phyloP scores from a whole-genome alignment of 2,329 filamentous ascomycete species.

The Teratosphaeria viscida region DNA sequence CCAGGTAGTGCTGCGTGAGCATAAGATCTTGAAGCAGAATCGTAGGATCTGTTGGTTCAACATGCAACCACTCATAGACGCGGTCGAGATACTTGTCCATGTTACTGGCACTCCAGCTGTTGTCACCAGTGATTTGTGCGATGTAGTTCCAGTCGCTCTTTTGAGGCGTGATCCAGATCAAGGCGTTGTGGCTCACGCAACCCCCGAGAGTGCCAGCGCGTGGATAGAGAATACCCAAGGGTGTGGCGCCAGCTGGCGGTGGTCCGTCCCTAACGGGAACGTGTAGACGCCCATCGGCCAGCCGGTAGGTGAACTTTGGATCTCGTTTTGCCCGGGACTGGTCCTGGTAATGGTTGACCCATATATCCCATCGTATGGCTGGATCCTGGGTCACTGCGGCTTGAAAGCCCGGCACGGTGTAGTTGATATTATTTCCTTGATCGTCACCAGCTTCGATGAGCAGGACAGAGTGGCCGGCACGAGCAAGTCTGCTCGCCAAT shows the following conservation, averaged over 20 bases:
- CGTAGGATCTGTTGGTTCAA: conserved; percentile 11
- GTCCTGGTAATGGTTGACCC: conserved; percentile 49
- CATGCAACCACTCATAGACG: conserved; percentile 13
- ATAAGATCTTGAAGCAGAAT: conserved; percentile 12
- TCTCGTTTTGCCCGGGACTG: conserved; percentile 42
- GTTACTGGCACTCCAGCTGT: conserved; percentile 45
- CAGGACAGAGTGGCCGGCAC: conserved; percentile 48
- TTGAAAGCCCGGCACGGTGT: conserved; percentile 45
- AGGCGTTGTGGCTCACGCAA: conserved; percentile 49
- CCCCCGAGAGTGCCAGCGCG: conserved; percentile 47
- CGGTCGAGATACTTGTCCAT: conserved; percentile 48
- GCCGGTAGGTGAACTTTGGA: conserved; percentile 48
- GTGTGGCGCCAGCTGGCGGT: conserved; percentile 34
- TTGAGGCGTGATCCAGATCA: conserved; percentile 48
- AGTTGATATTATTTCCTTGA: conserved; percentile 40
- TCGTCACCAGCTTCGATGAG: conserved; percentile 52
- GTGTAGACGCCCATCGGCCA: conserved; percentile 39
- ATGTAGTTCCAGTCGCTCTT: conserved; percentile 51
- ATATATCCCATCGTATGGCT: conserved; percentile 50
- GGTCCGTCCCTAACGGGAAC: conserved; percentile 32
- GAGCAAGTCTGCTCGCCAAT: conserved; percentile 46
- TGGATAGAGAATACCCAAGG: conserved; percentile 47
- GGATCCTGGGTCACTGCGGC: conserved; percentile 45
- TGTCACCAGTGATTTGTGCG: conserved; percentile 47
- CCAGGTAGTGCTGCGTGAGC: conserved; percentile 12